Percentiles rank a stretch among this genome's conserved stretches.
Evolutionary conservation across 202 grass and related monocot species (phyloP).

Genomic region (Brachypodium distachyon): DNA sequence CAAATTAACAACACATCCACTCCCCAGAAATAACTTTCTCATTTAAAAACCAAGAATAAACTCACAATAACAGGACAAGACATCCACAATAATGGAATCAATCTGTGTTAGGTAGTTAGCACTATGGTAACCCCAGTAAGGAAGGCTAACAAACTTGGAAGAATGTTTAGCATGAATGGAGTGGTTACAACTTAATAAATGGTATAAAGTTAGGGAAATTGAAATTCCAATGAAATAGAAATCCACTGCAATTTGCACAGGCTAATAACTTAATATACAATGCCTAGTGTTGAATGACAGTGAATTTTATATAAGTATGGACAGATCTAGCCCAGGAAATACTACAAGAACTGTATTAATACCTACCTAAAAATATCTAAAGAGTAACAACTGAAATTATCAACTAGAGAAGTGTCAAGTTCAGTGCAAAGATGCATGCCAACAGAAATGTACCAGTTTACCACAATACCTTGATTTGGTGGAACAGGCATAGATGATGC

Average conservation of each 20-base stretch:
- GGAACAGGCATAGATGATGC: constrained; percentile 66
- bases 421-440: neutral
- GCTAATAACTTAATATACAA: neutral
- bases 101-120: neutral
- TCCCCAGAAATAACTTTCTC: neutral
- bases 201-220: neutral
- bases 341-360: neutral
- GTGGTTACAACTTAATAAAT: too few relatives aligned
- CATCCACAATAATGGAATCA: neutral
- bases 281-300: neutral
- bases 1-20: neutral
- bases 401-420: neutral
- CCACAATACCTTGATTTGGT: constrained; percentile 62
- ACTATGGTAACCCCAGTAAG: neutral
- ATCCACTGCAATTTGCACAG: neutral
- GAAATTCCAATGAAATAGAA: constrained; percentile 4
- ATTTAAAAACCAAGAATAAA: neutral
- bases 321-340: neutral
- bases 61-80: neutral
- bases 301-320: neutral
- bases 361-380: neutral
- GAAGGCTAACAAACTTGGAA: neutral
- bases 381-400: neutral
- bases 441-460: neutral
- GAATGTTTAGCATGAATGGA: neutral